phyloP scores from a whole-genome alignment of 192 early-diverging fungal genomes.

The Coemansia sp. region DNA sequence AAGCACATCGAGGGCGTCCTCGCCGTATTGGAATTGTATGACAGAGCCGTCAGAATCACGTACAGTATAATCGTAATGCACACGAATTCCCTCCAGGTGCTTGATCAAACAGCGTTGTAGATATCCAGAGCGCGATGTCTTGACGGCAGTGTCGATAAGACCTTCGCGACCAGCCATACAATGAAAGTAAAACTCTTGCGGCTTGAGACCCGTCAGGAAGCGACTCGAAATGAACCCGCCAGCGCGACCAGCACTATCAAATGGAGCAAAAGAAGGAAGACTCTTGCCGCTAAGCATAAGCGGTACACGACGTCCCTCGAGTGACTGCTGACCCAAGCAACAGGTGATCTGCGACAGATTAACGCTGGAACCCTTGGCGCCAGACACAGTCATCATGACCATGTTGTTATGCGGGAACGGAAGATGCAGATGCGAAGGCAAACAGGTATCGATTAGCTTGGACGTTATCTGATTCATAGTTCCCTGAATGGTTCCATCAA shows the following conservation, averaged over 20 bases:
- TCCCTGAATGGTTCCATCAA: constrained; percentile 87
- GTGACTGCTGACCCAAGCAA: constrained; percentile 94
- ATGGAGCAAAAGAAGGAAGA: constrained; percentile 90
- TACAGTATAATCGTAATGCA: constrained; percentile 97
- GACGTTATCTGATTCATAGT: constrained; percentile 80
- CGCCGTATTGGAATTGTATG: constrained; percentile 98
- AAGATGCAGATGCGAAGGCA: constrained; percentile 45
- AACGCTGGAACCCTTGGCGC: constrained; percentile 95
- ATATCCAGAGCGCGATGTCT: constrained; percentile 98
- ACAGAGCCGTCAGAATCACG: constrained; percentile 93
- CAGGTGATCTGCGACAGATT: constrained; percentile 98
- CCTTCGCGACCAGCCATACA: constrained; percentile 99
- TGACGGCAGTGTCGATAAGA: constrained; percentile 99
- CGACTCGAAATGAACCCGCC: constrained; percentile 97
- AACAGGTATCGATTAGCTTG: constrained; percentile 24
- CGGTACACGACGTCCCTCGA: constrained; percentile 97
- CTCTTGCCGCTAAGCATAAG: constrained; percentile 98
- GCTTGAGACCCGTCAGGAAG: constrained; percentile 98
- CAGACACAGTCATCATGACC: constrained; percentile 98
- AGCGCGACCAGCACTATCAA: constrained; percentile 84
- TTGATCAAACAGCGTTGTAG: constrained; percentile 99
- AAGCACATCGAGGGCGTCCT: constrained; percentile 94
- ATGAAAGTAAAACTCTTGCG: constrained; percentile 89
- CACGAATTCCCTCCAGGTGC: constrained; percentile 91
- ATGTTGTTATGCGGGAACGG: constrained; percentile 97